Base-by-base conservation (phyloP, 345 rosid species). In the Anacardium occidentale region DNA sequence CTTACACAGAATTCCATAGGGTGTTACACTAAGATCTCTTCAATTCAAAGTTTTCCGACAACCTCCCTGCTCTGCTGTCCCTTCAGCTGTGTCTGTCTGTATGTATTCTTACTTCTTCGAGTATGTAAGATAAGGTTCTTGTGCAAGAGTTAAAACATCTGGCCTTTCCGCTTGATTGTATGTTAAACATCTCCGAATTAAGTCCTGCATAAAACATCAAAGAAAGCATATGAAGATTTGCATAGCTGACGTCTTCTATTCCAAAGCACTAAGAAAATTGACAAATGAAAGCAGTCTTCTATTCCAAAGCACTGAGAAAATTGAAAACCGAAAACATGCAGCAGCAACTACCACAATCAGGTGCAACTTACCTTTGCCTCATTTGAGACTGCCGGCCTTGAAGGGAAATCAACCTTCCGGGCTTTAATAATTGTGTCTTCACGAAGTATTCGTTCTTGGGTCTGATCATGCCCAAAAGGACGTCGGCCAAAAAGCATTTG, bases 351-450 rank as follows among this genome's bases (percentile, higher is more conserved):
- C 44, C 37, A 29, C 45, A 65, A 61, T 13, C n/a, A 15, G 51
- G 24, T 3, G 18, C 24, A 75, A 75, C 79, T 76, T 74, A 92
- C 99, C 92, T 95, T 95, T 52, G 97, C 98, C 85, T 95, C 99
- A 68, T 83, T 91, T 63, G 98, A 91, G 77, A 88, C 87, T 17
- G 94, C 77, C 68, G 97, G 99, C 83, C 92, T 89, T 59, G 98
- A 71, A 57, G 99, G 99, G 82, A 95, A 95, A 62, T 95, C 99
- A 56, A 93, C 98, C 77, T 83, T 95, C 68, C 90, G 93, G 55
- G 99, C 99, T 82, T 93, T 92, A 70, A 91, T 93, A 74, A 95
- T 95, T 66, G 99, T 95, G 77, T 93, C 99, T 74, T 95, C 99
- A 0, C 97, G 88, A 61, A 95, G 77, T 76, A 95, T 96, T 71